Evolutionary conservation across 768 basidiomycete species (phyloP).

Genomic region (Chlorophyllum brunneum): DNA sequence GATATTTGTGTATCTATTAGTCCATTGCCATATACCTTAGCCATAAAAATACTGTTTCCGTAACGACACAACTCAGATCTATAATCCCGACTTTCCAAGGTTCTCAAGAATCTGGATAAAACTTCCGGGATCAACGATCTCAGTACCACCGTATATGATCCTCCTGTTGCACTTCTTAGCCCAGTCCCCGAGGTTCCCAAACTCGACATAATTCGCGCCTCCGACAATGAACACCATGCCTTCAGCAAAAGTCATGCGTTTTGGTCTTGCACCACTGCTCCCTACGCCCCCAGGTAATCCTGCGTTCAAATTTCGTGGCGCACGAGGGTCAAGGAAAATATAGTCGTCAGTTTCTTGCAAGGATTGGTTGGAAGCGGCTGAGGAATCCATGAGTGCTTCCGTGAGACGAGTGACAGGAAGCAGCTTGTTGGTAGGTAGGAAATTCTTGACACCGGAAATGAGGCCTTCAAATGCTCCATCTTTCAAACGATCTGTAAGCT

Average conservation of each 20-base stretch:
- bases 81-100: conserved; percentile 47
- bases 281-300: conserved; percentile 52
- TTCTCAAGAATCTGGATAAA: conserved; percentile 73
- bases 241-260: conserved; percentile 78
- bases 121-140: conserved; percentile 85
- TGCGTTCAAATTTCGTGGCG: conserved; percentile 52
- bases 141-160: conserved; percentile 94
- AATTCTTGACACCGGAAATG: conserved; percentile 97
- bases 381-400: conserved; percentile 97
- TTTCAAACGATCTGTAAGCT: conserved; percentile 91
- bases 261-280: conserved; percentile 38
- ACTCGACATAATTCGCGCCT: conserved; percentile 96
- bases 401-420: conserved; percentile 88
- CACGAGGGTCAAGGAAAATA: conserved; percentile 88
- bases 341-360: conserved; percentile 96
- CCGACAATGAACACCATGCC: conserved; percentile 94
- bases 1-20: conserved; percentile 5
- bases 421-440: conserved; percentile 92
- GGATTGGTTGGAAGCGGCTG: conserved; percentile 89
- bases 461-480: conserved; percentile 97
- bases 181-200: conserved; percentile 96
- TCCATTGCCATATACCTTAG: conserved; percentile 2
- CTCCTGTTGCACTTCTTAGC: conserved; percentile 75
- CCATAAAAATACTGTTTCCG: not conserved
- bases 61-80: not conserved